Evolutionary conservation across 371 early-diverging fungal genomes (phyloP).

Genomic region (Mortierella polycephala): DNA sequence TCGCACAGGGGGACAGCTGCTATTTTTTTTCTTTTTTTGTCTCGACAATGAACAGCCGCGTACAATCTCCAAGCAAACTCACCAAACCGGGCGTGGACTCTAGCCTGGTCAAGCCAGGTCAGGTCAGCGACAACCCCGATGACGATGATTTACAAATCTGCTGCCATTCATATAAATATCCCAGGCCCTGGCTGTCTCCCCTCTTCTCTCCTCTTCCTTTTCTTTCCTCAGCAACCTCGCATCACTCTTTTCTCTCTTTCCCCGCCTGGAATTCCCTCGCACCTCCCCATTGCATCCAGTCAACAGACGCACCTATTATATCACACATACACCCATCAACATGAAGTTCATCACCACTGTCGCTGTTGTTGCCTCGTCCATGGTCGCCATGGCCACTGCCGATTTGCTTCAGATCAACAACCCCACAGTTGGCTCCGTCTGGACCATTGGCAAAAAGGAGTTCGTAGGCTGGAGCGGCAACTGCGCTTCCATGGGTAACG

Average conservation of each 20-base stretch:
- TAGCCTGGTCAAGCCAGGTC: too few relatives aligned
- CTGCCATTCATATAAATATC: not conserved
- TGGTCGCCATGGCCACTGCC: slow-evolving; percentile 27
- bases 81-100: too few relatives aligned
- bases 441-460: slow-evolving; percentile 12
- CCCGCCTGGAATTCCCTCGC: not conserved
- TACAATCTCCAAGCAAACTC: too few relatives aligned
- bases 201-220: not conserved
- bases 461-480: slow-evolving; percentile 27
- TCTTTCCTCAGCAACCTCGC: not conserved
- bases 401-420: slow-evolving; percentile 37
- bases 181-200: not conserved
- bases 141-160: not conserved
- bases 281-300: not conserved
- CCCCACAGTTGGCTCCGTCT: slow-evolving; percentile 25
- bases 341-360: slow-evolving; percentile 38
- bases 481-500: slow-evolving; percentile 27
- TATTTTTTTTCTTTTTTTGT: too few relatives aligned
- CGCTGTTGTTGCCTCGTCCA: slow-evolving; percentile 20
- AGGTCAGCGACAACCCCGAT: not conserved
- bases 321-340: not conserved
- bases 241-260: not conserved
- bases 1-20: too few relatives aligned
- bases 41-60: too few relatives aligned
- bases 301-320: not conserved